Percentiles rank a stretch among this genome's conserved stretches.
These are phyloP conservation scores for Candida saitoana DNA, from an alignment of 805 yeast species.

Conservation along the genomic window DNA sequence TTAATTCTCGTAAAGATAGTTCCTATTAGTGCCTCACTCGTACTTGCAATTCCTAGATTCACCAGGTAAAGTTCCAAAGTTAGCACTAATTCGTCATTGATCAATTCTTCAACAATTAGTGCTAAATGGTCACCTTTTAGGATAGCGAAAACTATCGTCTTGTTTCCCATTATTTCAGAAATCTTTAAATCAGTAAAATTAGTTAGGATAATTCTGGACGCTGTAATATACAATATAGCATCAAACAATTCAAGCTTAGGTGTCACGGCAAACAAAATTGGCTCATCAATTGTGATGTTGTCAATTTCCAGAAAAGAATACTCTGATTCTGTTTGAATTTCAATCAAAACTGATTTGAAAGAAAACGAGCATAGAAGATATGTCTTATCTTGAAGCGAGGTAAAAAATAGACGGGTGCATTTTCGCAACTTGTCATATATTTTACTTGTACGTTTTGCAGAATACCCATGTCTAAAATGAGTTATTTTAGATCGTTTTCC, in stretches of 20 bases:
- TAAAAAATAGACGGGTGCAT: slow-evolving; percentile 16
- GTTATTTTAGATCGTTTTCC: slow-evolving; percentile 31
- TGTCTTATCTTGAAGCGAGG: slow-evolving; percentile 14
- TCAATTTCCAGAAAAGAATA: slow-evolving; percentile 24
- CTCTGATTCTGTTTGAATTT: slow-evolving; percentile 17
- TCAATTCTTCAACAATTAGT: slow-evolving; percentile 12
- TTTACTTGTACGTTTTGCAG: slow-evolving; percentile 21
- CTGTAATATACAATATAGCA: slow-evolving; percentile 24
- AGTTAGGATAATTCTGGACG: slow-evolving; percentile 17
- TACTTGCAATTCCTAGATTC: background rate
- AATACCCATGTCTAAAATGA: slow-evolving; percentile 31
- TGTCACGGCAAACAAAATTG: slow-evolving; percentile 14
- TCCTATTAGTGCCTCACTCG: background rate
- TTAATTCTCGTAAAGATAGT: background rate
- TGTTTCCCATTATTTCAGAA: slow-evolving; percentile 5
- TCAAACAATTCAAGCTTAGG: slow-evolving; percentile 11
- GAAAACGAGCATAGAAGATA: slow-evolving; percentile 35
- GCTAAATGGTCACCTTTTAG: slow-evolving; percentile 9
- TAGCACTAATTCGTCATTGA: slow-evolving; percentile 1
- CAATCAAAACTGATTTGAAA: slow-evolving; percentile 35
- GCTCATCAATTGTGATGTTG: slow-evolving; percentile 10
- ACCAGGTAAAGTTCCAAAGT: background rate
- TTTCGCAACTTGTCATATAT: slow-evolving; percentile 29
- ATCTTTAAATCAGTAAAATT: slow-evolving; percentile 14
- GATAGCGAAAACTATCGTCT: slow-evolving; percentile 13